Percentiles rank a stretch among this genome's conserved stretches.
These are phyloP conservation scores for Lichtheimia hyalospora DNA, from an alignment of 371 early-diverging fungal genomes.

Conservation along the genomic window DNA sequence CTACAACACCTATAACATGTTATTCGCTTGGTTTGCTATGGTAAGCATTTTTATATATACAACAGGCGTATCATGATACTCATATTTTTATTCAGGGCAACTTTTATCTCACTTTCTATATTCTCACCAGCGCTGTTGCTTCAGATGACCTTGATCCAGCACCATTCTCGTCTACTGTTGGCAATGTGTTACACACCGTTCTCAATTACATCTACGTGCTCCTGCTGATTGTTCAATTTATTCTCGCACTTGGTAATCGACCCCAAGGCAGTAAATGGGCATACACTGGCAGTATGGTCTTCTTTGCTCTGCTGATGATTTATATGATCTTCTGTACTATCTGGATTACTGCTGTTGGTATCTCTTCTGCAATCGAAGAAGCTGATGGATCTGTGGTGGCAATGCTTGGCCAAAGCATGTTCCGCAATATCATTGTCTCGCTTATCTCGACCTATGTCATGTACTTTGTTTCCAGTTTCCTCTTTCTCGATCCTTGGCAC, in stretches of 20 bases:
- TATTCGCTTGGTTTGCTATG: constrained; percentile 79
- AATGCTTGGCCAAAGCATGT: constrained; percentile 36
- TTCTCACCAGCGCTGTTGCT: constrained; percentile 45
- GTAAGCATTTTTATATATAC: constrained; percentile 27
- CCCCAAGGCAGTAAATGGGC: constrained; percentile 78
- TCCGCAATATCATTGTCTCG: constrained; percentile 62
- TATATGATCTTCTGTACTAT: constrained; percentile 62
- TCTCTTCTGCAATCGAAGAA: constrained; percentile 36
- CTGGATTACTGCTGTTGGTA: constrained; percentile 51
- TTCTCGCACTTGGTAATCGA: constrained; percentile 78
- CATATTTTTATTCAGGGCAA: constrained; percentile 46
- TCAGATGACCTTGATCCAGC: constrained; percentile 10
- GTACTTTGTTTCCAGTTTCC: constrained; percentile 62
- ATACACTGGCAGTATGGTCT: constrained; percentile 53
- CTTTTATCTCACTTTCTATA: constrained; percentile 75
- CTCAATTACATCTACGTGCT: constrained; percentile 63
- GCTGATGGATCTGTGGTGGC: constrained; percentile 19
- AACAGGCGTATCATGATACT: no score
- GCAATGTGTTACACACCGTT: constrained; percentile 42
- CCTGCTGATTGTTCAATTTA: constrained; percentile 63
- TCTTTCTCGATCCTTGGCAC: constrained; percentile 73
- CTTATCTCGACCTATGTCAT: constrained; percentile 65
- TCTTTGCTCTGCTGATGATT: constrained; percentile 52
- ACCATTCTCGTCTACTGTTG: constrained; percentile 51
- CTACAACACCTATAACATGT: constrained; percentile 69